These are phyloP conservation scores for Aspergillus avenaceus DNA, from an alignment of 495 filamentous ascomycete species.

Conservation along the genomic window DNA sequence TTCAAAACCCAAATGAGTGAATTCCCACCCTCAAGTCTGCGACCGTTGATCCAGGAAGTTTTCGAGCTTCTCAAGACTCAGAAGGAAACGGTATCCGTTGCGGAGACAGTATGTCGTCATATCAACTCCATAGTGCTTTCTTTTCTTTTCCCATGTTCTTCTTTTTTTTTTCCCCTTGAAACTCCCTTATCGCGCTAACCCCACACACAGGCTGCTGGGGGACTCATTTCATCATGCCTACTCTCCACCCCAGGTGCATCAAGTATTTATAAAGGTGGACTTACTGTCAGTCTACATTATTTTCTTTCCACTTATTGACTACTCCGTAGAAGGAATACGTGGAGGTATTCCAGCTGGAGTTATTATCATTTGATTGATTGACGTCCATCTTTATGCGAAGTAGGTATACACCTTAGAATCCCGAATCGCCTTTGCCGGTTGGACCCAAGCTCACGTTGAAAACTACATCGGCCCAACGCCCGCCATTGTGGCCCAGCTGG, in stretches of 20 bases:
- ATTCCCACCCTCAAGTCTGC: slow-evolving; percentile 49
- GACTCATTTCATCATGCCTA: slow-evolving; percentile 53
- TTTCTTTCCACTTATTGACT: background rate
- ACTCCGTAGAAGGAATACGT: background rate
- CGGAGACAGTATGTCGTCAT: slow-evolving; percentile 49
- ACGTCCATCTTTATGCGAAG: background rate
- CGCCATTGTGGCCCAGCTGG: slow-evolving; percentile 52
- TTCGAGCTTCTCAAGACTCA: slow-evolving; percentile 46
- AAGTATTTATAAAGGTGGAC: slow-evolving; percentile 53
- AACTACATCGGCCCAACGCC: slow-evolving; percentile 53
- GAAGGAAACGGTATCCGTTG: slow-evolving; percentile 53
- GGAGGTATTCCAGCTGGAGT: too few species aligned
- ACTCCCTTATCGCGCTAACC: background rate
- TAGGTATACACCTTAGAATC: slow-evolving; percentile 59
- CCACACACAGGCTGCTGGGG: slow-evolving; percentile 50
- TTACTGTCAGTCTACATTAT: slow-evolving; percentile 38
- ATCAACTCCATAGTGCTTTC: background rate
- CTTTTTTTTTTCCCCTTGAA: too few species aligned
- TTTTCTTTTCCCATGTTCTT: too few species aligned
- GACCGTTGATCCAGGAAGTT: slow-evolving; percentile 45
- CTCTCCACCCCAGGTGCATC: slow-evolving; percentile 54
- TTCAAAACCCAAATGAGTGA: too few species aligned
- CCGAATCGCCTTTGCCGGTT: slow-evolving; percentile 55
- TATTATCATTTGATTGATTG: too few species aligned
- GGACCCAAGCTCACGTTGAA: slow-evolving; percentile 48